Evolutionary conservation across 139 green algal genomes (phyloP).

Genomic region (Spirogloea muscicola): DNA sequence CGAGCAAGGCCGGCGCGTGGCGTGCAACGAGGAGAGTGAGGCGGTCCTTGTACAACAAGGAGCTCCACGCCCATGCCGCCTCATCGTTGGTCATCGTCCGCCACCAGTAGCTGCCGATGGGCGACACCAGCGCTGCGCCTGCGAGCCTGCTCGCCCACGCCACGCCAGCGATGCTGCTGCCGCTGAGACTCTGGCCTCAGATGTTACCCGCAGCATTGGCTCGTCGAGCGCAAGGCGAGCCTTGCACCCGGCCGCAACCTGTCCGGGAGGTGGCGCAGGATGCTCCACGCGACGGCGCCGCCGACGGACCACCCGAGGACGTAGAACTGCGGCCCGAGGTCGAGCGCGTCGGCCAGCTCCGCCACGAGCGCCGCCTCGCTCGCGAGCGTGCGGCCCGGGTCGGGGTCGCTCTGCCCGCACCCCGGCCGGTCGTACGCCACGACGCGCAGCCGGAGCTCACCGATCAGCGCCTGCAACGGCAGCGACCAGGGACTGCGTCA

Average conservation of each 20-base stretch:
- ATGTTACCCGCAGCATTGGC: no score
- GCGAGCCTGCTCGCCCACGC: no score
- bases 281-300: not conserved
- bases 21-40: constrained; percentile 13
- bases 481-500: no score
- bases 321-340: constrained; percentile 23
- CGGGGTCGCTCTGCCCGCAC: constrained; percentile 36
- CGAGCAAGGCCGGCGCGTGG: constrained; percentile 13
- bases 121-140: constrained; percentile 6
- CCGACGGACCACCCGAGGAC: constrained; percentile 24
- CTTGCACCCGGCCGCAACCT: no score
- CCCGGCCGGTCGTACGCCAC: constrained; percentile 35
- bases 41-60: constrained; percentile 7
- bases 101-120: not conserved
- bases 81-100: constrained; percentile 9
- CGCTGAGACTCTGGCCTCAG: no score
- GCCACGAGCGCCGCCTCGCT: constrained; percentile 17
- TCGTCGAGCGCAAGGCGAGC: no score
- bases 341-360: constrained; percentile 10
- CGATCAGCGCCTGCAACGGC: constrained; percentile 10
- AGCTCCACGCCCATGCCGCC: constrained; percentile 1
- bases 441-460: constrained; percentile 19
- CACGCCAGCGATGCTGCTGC: no score
- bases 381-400: constrained; percentile 14
- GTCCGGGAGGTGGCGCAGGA: constrained; percentile 29